These are phyloP conservation scores for Xylaria sp. DNA, from an alignment of 2,329 filamentous ascomycete genomes.

Conservation along the genomic window DNA sequence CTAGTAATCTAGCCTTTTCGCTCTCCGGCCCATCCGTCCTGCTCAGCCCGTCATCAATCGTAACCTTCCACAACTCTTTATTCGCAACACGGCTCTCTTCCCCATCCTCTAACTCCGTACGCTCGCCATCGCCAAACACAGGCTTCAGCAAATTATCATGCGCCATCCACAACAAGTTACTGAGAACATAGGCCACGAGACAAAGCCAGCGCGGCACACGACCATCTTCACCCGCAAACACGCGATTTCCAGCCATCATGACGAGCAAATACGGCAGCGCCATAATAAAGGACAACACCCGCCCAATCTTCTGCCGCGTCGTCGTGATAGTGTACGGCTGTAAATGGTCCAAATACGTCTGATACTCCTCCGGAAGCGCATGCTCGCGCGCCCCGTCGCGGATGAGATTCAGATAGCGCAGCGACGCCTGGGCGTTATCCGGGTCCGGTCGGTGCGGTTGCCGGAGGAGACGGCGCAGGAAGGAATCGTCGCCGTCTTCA, in stretches of 20 bases:
- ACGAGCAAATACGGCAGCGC: conserved; percentile 56
- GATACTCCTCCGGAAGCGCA: conserved; percentile 72
- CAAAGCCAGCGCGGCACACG: conserved; percentile 63
- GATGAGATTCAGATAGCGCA: conserved; percentile 77
- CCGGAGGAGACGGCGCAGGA: conserved; percentile 43
- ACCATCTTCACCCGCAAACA: conserved; percentile 58
- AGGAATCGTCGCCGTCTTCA: conserved; percentile 25
- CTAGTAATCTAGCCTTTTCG: conserved; percentile 26
- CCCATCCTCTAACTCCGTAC: conserved; percentile 37
- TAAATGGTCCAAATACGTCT: conserved; percentile 63
- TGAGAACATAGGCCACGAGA: conserved; percentile 40
- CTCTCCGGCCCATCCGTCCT: conserved; percentile 1
- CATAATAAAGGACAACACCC: conserved; percentile 52
- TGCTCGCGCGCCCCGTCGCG: conserved; percentile 74
- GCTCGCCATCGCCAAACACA: conserved; percentile 83
- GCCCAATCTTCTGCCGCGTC: conserved; percentile 59
- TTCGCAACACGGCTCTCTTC: background rate
- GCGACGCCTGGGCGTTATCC: conserved; percentile 74
- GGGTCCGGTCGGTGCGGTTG: conserved; percentile 54
- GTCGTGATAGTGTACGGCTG: conserved; percentile 67
- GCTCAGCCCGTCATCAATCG: background rate
- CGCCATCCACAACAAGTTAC: conserved; percentile 50
- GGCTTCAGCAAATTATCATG: conserved; percentile 61
- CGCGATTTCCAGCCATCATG: conserved; percentile 35
- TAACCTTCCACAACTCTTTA: background rate